These are phyloP conservation scores for Xerocomus potaroensis DNA, from an alignment of 768 basidiomycete species.

Conservation along the genomic window DNA sequence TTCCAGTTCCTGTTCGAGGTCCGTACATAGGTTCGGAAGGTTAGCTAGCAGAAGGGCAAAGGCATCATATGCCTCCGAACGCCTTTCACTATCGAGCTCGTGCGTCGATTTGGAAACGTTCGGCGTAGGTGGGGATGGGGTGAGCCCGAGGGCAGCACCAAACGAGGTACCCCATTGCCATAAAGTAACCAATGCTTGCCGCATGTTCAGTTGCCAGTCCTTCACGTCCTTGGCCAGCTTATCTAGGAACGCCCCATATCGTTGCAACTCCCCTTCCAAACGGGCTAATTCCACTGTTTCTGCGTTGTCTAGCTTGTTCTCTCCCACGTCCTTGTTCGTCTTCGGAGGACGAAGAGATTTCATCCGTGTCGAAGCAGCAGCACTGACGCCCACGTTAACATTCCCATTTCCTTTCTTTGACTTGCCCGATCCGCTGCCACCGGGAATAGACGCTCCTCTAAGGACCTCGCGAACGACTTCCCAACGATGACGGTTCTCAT, in stretches of 20 bases:
- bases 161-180: conserved; percentile 63
- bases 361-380: conserved; percentile 54
- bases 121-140: conserved; percentile 31
- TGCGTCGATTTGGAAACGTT: conserved; percentile 6
- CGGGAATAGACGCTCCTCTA: conserved; percentile 33
- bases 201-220: conserved; percentile 57
- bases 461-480: conserved; percentile 80
- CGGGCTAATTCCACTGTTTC: conserved; percentile 50
- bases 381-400: conserved; percentile 41
- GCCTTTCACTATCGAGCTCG: conserved; percentile 24
- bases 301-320: conserved; percentile 32
- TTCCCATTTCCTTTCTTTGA: conserved; percentile 35
- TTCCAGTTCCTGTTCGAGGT: conserved; percentile 51
- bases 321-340: conserved; percentile 27
- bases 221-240: conserved; percentile 58
- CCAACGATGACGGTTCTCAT: conserved; percentile 69
- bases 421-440: conserved; percentile 37
- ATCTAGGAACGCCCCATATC: conserved; percentile 54
- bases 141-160: conserved; percentile 61
- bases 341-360: conserved; percentile 54
- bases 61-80: conserved; percentile 66
- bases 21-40: conserved; percentile 48
- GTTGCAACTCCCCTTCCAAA: conserved; percentile 54
- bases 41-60: conserved; percentile 57
- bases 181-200: conserved; percentile 45